Percentiles rank a stretch among this genome's conserved stretches.
Conservation (phyloP, 2,329 filamentous ascomycete species). For the Didymella keratinophila region DNA sequence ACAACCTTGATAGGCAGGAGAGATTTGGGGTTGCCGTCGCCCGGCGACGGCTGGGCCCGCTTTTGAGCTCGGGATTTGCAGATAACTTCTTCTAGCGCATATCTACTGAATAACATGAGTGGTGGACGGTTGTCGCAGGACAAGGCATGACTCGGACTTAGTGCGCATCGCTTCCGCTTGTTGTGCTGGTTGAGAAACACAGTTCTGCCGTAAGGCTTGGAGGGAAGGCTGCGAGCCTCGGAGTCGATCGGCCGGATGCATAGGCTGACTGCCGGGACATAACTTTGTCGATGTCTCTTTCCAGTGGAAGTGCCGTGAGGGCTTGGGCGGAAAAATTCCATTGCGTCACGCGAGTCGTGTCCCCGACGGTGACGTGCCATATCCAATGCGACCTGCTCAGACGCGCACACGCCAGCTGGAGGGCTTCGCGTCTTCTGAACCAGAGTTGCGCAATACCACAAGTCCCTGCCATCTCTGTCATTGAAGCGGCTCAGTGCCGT, state of each 20-base stretch:
- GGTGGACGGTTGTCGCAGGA: background rate
- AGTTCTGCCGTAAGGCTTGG: background rate
- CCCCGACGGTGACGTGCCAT: background rate
- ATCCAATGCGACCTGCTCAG: background rate
- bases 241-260: slow-evolving; percentile 14
- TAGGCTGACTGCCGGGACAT: background rate
- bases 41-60: slow-evolving; percentile 17
- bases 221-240: background rate
- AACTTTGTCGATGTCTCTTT: background rate
- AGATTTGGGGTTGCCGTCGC: background rate
- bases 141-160: slow-evolving; percentile 9
- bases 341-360: slow-evolving; percentile 4
- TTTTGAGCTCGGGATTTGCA: slow-evolving; percentile 10
- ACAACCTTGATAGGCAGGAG: slow-evolving; percentile 10
- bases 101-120: background rate
- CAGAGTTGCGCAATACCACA: background rate
- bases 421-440: background rate
- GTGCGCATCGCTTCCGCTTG: slow-evolving; percentile 5
- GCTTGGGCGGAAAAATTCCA: background rate
- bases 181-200: background rate
- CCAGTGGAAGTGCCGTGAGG: background rate
- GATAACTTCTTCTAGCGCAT: slow-evolving; percentile 7
- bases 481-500: background rate
- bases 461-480: background rate
- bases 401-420: background rate